These are phyloP conservation scores for Fusarium nisikadoi DNA, from an alignment of 2,329 filamentous ascomycete genomes.

Conservation along the genomic window DNA sequence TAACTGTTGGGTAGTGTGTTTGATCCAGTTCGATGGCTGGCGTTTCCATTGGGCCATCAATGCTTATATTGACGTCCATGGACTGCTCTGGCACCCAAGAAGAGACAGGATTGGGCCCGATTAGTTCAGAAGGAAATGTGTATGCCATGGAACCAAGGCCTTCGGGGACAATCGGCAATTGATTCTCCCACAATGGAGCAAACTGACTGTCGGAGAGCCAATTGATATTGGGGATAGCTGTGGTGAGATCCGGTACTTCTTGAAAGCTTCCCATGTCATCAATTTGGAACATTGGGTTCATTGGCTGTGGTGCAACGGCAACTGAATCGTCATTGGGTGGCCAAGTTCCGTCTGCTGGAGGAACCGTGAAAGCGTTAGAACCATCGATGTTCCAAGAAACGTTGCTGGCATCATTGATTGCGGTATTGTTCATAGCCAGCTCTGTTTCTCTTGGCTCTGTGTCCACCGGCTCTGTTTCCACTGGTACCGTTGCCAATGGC, in stretches of 20 bases:
- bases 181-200: slow-evolving; percentile 8
- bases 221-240: neutral
- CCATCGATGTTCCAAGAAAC: neutral
- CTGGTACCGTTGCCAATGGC: neutral
- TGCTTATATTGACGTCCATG: neutral
- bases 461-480: neutral
- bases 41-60: neutral
- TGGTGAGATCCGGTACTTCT: neutral
- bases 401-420: neutral
- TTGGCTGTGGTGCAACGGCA: neutral
- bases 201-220: slow-evolving; percentile 19
- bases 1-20: neutral
- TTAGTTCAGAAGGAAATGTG: neutral
- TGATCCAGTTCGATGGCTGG: neutral
- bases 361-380: neutral
- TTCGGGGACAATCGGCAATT: neutral
- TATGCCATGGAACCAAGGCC: slow-evolving; percentile 9
- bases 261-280: slow-evolving; percentile 2
- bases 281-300: slow-evolving; percentile 3
- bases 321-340: neutral
- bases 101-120: neutral
- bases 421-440: neutral
- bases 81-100: neutral
- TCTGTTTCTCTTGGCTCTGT: neutral
- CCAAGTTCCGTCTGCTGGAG: neutral